Conservation (phyloP, 2,329 filamentous ascomycete genomes). For the Alternaria angustiovoidea region DNA sequence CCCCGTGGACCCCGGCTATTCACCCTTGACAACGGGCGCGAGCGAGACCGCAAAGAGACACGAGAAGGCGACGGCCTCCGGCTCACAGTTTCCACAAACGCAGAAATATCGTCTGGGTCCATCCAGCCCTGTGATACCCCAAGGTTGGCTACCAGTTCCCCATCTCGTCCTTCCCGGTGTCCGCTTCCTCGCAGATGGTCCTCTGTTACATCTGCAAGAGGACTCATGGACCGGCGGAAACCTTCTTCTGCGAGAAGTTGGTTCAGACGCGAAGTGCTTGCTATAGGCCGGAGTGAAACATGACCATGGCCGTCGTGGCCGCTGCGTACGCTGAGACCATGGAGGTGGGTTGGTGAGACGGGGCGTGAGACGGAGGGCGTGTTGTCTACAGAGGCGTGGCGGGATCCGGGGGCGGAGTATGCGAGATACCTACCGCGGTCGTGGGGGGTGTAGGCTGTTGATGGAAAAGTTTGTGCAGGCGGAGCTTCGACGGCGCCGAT, state of each 20-base stretch:
- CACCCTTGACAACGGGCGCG: neutral
- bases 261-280: constrained; percentile 16
- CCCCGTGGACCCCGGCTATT: neutral
- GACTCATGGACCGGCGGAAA: neutral
- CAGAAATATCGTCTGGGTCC: neutral
- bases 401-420: constrained; percentile 36
- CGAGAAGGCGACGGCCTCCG: neutral
- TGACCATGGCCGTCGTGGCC: neutral
- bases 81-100: constrained; percentile 2
- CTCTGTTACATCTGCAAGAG: constrained; percentile 1
- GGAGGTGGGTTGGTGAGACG: constrained; percentile 3
- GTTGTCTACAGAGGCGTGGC: constrained; percentile 20
- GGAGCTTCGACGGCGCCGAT: constrained; percentile 5
- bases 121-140: constrained; percentile 5
- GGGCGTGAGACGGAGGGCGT: constrained; percentile 14
- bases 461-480: neutral
- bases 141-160: neutral
- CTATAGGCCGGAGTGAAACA: constrained; percentile 15
- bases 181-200: neutral
- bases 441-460: constrained; percentile 28
- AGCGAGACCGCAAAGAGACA: neutral
- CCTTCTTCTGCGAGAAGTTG: constrained; percentile 1
- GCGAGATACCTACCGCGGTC: constrained; percentile 32
- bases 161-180: neutral
- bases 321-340: neutral